Base-by-base conservation (phyloP, 75 land plant species). In the Pseudotsuga menziesii region DNA sequence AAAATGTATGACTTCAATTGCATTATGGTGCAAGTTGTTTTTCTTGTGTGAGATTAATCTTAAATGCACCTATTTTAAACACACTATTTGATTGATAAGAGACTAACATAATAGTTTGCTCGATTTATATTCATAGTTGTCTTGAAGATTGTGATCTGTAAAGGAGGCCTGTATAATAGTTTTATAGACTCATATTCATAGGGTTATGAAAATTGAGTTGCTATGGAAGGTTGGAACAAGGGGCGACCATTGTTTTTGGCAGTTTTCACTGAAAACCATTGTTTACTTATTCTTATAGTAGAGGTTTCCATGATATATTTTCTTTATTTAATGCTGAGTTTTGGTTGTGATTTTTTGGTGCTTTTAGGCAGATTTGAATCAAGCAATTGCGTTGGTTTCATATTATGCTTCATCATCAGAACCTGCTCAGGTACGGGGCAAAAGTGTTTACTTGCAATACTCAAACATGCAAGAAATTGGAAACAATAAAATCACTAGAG, bases 321-420 rank as follows among this genome's bases (percentile, higher is more conserved):
- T 48, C 11, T 48, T 48, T 48, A 48, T 48, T 48, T 12, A 48
- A 48, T n/a, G 41, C 72, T 69, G 41, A 69, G 23, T 20, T 19
- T n/a, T 41, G 41, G 39, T 55, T 27, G 25, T 55, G 60, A 0
- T 29, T 16, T 44, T 23, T n/a, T 48, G 35, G 59, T 17, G 23
- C 5, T 39, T 81, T 56, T 77, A 95, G 98, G 89, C 87, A 12
- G 95, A 95, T 73, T 76, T 93, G 79, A 95, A 95, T 78, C 98
- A 95, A 80, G 98, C 98, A 67, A 95, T 95, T 77, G 80, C 91
- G 8, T 92, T 95, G 98, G 91, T 95, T 69, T 95, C 98, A 54
- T 95, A 92, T 79, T 95, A 92, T 85, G 98, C 96, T 16, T 95
- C 96, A 5, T 93, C 98, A 12, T 93, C 98, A 2, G 98, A 95